phyloP scores from a whole-genome alignment of 371 early-diverging fungal species.

The Syncephalastrum monosporum region DNA sequence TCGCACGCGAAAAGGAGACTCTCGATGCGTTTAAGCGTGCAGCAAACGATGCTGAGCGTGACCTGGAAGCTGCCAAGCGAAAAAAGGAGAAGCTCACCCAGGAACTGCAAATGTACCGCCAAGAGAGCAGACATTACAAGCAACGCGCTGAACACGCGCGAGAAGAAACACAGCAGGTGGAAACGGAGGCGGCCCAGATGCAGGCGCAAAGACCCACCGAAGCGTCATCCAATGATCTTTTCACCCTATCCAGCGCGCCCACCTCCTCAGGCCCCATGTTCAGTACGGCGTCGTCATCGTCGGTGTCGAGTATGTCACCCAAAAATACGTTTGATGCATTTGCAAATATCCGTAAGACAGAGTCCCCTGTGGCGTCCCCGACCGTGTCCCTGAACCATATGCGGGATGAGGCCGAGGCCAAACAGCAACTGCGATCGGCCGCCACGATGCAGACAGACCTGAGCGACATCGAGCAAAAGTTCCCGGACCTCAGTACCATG shows the following conservation, averaged over 20 bases:
- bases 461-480: slow-evolving; percentile 47
- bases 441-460: slow-evolving; percentile 31
- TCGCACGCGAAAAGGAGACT: slow-evolving; percentile 30
- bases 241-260: slow-evolving; percentile 21
- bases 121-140: slow-evolving; percentile 34
- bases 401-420: slow-evolving; percentile 26
- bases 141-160: slow-evolving; percentile 31
- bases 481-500: slow-evolving; percentile 48
- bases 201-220: slow-evolving; percentile 4
- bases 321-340: slow-evolving; percentile 36
- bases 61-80: slow-evolving; percentile 27
- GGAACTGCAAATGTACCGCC: slow-evolving; percentile 33
- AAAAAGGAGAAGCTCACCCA: slow-evolving; percentile 29
- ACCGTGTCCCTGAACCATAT: slow-evolving; percentile 24
- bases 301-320: slow-evolving; percentile 1
- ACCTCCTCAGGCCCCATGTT: neutral
- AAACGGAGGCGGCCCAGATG: slow-evolving; percentile 11
- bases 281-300: slow-evolving; percentile 1
- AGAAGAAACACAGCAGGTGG: slow-evolving; percentile 23
- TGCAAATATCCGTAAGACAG: slow-evolving; percentile 24
- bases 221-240: slow-evolving; percentile 17
- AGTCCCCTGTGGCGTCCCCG: slow-evolving; percentile 20
- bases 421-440: slow-evolving; percentile 9
- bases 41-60: slow-evolving; percentile 36
- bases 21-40: slow-evolving; percentile 28